These are phyloP conservation scores for Boletus bicolor DNA, from an alignment of 768 basidiomycete genomes.

Conservation along the genomic window DNA sequence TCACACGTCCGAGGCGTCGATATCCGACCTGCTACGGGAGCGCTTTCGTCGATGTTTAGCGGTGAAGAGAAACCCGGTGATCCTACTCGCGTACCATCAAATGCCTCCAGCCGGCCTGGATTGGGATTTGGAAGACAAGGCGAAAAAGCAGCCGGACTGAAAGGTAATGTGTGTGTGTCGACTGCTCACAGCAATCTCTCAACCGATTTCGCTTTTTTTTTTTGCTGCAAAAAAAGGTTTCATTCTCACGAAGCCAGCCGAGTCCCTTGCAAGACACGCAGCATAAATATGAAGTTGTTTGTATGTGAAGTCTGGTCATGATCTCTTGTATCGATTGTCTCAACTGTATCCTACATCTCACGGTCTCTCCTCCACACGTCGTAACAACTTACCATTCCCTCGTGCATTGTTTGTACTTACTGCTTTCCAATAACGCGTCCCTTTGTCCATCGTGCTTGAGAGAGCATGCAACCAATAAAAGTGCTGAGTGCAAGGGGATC, in stretches of 20 bases:
- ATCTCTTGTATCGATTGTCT: conserved; percentile 1
- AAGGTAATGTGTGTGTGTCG: conserved; percentile 38
- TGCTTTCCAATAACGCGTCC: neutral
- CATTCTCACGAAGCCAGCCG: conserved; percentile 54
- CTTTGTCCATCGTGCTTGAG: neutral
- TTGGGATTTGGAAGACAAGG: conserved; percentile 81
- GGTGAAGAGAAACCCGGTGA: conserved; percentile 11
- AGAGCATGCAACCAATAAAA: neutral
- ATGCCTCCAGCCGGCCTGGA: conserved; percentile 37
- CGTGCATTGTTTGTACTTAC: conserved; percentile 4
- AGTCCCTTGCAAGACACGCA: conserved; percentile 51
- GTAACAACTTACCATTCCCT: conserved; percentile 8
- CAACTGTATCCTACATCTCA: neutral
- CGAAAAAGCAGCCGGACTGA: conserved; percentile 70
- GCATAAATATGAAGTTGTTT: conserved; percentile 1
- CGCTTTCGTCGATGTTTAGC: conserved; percentile 12
- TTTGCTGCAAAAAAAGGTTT: conserved; percentile 38
- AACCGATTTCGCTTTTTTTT: neutral
- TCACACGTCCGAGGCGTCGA: conserved; percentile 30
- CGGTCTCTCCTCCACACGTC: conserved; percentile 2
- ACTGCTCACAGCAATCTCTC: neutral
- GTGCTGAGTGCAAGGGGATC: neutral
- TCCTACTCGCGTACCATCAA: conserved; percentile 6
- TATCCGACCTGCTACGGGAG: conserved; percentile 14
- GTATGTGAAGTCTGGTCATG: neutral